A percentile compares a stretch with the other conserved stretches of the same genome.
These are phyloP conservation scores for Cyclotella choctawhatcheeana DNA, from an alignment of 108 stramenopile species.

Conservation along the genomic window DNA sequence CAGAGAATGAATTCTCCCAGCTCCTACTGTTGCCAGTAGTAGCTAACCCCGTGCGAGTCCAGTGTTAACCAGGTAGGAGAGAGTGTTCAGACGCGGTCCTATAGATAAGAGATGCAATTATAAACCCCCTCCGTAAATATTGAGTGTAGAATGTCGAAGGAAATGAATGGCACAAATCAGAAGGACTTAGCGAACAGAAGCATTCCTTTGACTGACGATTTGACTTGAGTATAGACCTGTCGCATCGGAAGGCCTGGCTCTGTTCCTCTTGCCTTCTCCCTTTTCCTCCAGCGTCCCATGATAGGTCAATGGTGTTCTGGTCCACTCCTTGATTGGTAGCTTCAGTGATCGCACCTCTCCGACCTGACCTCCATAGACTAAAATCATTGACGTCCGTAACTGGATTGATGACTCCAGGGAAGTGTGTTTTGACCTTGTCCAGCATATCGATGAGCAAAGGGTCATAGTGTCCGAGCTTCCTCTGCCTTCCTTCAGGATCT, in stretches of 20 bases:
- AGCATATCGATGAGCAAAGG: background rate
- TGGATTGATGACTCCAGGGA: background rate
- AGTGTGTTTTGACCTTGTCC: background rate
- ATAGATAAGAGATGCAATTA: too few relatives aligned
- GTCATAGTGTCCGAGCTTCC: slow-evolving; percentile 13
- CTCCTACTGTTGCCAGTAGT: background rate
- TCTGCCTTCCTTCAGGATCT: background rate
- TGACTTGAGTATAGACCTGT: slow-evolving; percentile 3
- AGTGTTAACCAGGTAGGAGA: background rate
- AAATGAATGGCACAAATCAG: background rate
- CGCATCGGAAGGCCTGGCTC: background rate
- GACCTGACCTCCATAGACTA: slow-evolving; percentile 6
- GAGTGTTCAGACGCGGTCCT: too few relatives aligned
- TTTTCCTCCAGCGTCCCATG: background rate
- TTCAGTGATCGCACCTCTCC: background rate
- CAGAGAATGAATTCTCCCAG: background rate
- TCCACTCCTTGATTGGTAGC: background rate
- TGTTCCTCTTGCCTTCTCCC: background rate
- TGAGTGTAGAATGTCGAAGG: too few relatives aligned
- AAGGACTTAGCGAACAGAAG: background rate
- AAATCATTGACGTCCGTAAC: background rate
- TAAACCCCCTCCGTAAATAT: too few relatives aligned
- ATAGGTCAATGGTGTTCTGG: background rate
- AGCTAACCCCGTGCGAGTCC: background rate
- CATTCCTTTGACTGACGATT: background rate